Conservation (phyloP, 345 rosid species). For the Brassica juncea region DNA sequence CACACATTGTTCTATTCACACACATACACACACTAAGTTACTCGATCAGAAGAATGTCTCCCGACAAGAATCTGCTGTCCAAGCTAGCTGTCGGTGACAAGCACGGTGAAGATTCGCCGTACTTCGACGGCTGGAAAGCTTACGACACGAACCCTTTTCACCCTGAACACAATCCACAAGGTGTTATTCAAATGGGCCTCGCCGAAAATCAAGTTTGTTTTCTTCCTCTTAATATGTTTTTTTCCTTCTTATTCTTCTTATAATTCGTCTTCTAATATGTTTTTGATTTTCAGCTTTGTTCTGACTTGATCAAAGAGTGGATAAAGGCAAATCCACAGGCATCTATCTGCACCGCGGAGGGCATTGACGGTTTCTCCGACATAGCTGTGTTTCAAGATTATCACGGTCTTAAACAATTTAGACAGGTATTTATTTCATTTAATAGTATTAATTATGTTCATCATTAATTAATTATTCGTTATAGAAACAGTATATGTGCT, state of each 20-base stretch:
- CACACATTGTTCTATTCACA: background rate
- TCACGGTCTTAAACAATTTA: conserved; percentile 67
- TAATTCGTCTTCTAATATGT: background rate
- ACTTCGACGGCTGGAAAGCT: conserved; percentile 91
- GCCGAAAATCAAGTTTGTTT: conserved; percentile 76
- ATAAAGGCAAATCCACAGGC: conserved; percentile 57
- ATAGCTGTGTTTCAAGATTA: conserved; percentile 81
- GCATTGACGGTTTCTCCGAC: conserved; percentile 55
- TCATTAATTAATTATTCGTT: background rate
- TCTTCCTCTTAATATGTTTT: background rate
- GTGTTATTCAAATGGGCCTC: conserved; percentile 86
- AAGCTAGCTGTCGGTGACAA: conserved; percentile 52
- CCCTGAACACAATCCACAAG: conserved; percentile 52
- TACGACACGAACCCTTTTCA: conserved; percentile 65
- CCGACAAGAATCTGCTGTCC: conserved; percentile 43
- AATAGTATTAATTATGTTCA: conserved; percentile 2
- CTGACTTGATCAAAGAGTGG: conserved; percentile 66
- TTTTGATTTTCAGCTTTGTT: conserved; percentile 53
- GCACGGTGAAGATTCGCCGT: conserved; percentile 78
- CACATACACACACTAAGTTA: background rate
- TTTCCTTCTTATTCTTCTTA: background rate
- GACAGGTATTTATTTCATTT: conserved; percentile 47
- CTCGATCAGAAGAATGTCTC: conserved; percentile 1
- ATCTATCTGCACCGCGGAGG: conserved; percentile 75
- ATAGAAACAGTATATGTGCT: background rate